phyloP scores from a whole-genome alignment of 352 stramenopile genomes.

The Globisporangium radiosum region DNA sequence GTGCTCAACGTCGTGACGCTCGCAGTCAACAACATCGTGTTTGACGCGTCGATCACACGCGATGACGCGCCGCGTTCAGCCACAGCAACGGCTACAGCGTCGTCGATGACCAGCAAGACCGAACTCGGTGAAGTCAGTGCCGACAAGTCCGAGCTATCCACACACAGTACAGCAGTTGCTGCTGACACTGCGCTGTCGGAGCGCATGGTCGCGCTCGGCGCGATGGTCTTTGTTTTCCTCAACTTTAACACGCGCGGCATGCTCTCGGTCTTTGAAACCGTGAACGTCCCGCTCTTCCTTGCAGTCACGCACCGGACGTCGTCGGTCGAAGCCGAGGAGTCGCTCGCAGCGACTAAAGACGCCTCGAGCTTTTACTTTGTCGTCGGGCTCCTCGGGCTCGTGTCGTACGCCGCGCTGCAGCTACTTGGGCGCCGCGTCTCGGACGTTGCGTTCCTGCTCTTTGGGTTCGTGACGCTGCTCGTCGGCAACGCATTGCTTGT shows the following conservation, averaged over 20 bases:
- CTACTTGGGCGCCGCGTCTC: slow-evolving; percentile 25
- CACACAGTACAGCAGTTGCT: neutral
- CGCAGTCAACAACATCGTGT: slow-evolving; percentile 34
- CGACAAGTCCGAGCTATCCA: neutral
- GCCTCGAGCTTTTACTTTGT: slow-evolving; percentile 46
- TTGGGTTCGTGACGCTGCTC: slow-evolving; percentile 40
- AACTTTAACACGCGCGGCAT: slow-evolving; percentile 60
- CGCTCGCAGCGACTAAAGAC: slow-evolving; percentile 18
- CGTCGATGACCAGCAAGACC: neutral
- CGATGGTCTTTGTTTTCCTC: slow-evolving; percentile 58
- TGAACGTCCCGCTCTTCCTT: slow-evolving; percentile 57
- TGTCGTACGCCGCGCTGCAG: slow-evolving; percentile 36
- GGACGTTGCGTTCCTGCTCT: slow-evolving; percentile 36
- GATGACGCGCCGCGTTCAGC: slow-evolving; percentile 25
- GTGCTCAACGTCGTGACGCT: slow-evolving; percentile 43
- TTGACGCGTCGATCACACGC: slow-evolving; percentile 35
- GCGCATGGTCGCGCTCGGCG: slow-evolving; percentile 26
- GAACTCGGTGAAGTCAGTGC: neutral
- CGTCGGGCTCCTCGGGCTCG: slow-evolving; percentile 43
- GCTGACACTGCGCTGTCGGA: slow-evolving; percentile 17
- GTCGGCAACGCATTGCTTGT: slow-evolving; percentile 43
- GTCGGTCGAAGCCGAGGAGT: slow-evolving; percentile 16
- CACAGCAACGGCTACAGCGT: neutral
- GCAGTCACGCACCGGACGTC: slow-evolving; percentile 29
- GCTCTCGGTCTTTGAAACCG: slow-evolving; percentile 66